Evolutionary conservation across 2,329 filamentous ascomycete species (phyloP), one percentile per base, ranked within the genome.

Genomic region (Cryphonectria nitschkei): DNA sequence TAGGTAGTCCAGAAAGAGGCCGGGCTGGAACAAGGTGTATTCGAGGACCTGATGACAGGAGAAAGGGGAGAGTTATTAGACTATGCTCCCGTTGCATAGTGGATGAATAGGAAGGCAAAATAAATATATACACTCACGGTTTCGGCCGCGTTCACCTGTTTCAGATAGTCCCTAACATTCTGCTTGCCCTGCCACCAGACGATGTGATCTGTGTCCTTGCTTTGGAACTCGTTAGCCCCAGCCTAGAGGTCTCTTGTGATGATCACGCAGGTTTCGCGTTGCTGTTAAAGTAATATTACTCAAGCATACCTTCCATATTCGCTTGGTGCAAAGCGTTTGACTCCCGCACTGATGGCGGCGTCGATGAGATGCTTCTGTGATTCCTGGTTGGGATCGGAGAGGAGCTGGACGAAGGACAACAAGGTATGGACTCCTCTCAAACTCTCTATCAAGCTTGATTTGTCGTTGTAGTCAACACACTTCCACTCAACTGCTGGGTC

Each of bases 271-370:
- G n/a, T 5, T 13, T 26, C n/a, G 32, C 16, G n/a, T 32, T 58
- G 41, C 41, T 58, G 11, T 34, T 58, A 7, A 19, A n/a, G 34
- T 34, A 34, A 34, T 34, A n/a, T 8, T 13, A 9, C 37, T 29
- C 22, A 56, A 22, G 29, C 76, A 77, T 71, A 85, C 84, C 78
- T 79, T 32, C 76, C 79, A 73, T 85, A 92, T 74, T 92, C 90
- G 50, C 87, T 87, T 1, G 89, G 88, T 0, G 90, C 84, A 76
- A 89, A 90, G 8, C 88, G 84, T 74, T 86, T 85, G 7, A 92
- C 89, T 6, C 65, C 61, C 14, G 70, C 70, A 13, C 81, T 80
- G 54, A 89, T 82, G 8, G 87, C 83, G 0, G 89, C 89, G 70
- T 91, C 86, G 67, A 91, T 87, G 63, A 92, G 79, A 43, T 83